Evolutionary conservation across 2,329 filamentous ascomycete species (phyloP), one percentile per base, ranked within the genome.

Genomic region (Rhynchosporium agropyri): DNA sequence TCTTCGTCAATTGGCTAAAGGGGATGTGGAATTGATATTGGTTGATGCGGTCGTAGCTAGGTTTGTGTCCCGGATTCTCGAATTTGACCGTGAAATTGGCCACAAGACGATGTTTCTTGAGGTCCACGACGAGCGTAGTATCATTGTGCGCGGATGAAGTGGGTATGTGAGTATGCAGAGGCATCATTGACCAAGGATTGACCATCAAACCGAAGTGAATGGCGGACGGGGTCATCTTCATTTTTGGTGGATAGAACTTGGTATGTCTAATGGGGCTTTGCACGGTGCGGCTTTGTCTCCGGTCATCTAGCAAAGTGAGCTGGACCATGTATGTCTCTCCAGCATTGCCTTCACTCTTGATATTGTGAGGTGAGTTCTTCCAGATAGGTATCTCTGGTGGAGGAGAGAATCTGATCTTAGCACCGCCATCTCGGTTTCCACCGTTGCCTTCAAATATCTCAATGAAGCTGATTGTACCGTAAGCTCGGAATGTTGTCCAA

Each of bases 131-230:
- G 15, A 83, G 70, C 3, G 68, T 69, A 42, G 79, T 70, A 1
- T 72, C 63, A 15, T 67, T 31, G 26, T 50, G n/a, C 26, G n/a
- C 57, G 26, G 63, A 50, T 7, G 43, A 51, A 12, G 51, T 63
- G 6, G 63, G 63, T 2, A 68, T 54, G 6, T 78, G 68, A 3
- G 78, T 81, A 58, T 81, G 82, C 80, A 90, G 84, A 8, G 79
- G 74, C 72, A 87, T 83, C 80, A 92, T 85, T 0, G 78, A 77
- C 2, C 76, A 77, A 4, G 83, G 80, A 0, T 80, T 75, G 1
- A 81, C 69, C 76, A 86, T 80, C 46, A 85, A 78, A 0, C 90
- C 89, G 68, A 92, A 89, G 20, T 85, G 81, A 1, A 92, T 70
- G 0, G 76, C 77, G 1, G 72, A 69, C 2, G 82, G 77, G 1